Evolutionary conservation across 73 alveolate genomes (phyloP).

Genomic region (Breviolum minutum): DNA sequence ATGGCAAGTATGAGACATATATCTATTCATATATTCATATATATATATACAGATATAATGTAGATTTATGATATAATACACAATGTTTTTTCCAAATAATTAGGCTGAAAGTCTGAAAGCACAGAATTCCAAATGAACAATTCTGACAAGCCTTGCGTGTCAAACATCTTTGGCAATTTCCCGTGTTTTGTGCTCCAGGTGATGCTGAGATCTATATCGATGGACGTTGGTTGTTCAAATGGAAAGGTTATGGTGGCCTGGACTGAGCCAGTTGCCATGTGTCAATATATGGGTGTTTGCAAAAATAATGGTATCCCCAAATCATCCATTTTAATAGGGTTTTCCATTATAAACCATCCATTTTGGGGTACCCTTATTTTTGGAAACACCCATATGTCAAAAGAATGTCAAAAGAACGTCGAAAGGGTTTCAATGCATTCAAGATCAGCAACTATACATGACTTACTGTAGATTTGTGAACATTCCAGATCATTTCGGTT

Average conservation of each 20-base stretch:
- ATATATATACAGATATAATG: too few relatives aligned
- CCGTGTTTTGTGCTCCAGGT: background rate
- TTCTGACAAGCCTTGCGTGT: background rate
- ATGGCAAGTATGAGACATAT: too few relatives aligned
- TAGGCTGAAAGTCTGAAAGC: background rate
- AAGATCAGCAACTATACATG: background rate
- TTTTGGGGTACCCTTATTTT: too few relatives aligned
- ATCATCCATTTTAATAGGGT: too few relatives aligned
- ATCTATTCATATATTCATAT: too few relatives aligned
- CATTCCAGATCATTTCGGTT: background rate
- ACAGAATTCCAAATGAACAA: background rate
- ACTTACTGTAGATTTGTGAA: background rate
- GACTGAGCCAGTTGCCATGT: background rate
- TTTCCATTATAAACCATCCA: too few relatives aligned
- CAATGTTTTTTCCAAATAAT: background rate
- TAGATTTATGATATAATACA: background rate
- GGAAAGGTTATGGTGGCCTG: background rate
- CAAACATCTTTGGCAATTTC: too few relatives aligned
- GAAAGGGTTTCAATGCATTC: background rate
- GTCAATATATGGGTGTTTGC: too few relatives aligned
- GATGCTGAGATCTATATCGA: slow-evolving; percentile 9
- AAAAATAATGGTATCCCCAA: too few relatives aligned
- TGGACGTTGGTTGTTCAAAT: background rate
- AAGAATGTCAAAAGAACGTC: too few relatives aligned
- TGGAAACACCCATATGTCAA: too few relatives aligned